Conservation (phyloP, 257 asterid genomes). For the Scutellaria barbata region DNA sequence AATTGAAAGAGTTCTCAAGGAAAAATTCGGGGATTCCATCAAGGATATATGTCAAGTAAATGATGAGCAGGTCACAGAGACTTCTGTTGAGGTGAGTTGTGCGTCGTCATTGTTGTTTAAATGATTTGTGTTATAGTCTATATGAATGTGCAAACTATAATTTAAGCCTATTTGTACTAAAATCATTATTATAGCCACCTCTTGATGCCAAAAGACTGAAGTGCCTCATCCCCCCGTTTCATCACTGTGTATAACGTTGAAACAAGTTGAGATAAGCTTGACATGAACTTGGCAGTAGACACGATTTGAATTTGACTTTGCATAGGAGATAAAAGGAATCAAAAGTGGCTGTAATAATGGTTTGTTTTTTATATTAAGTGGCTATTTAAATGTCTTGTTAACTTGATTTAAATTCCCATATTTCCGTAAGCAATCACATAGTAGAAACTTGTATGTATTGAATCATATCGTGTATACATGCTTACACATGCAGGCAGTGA, state of each 20-base stretch:
- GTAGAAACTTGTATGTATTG: too few relatives aligned
- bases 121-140: background rate
- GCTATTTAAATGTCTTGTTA: background rate
- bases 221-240: background rate
- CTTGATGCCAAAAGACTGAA: background rate
- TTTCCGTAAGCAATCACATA: too few relatives aligned
- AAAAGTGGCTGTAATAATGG: background rate
- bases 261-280: background rate
- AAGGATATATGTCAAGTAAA: conserved; percentile 80
- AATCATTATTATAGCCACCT: background rate
- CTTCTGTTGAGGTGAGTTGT: conserved; percentile 65
- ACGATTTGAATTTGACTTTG: background rate
- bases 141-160: background rate
- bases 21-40: conserved; percentile 81
- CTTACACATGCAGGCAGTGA: conserved; percentile 64
- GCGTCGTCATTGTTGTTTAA: background rate
- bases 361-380: background rate
- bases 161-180: background rate
- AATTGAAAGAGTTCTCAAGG: conserved; percentile 81
- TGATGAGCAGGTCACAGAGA: conserved; percentile 47
- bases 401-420: too few relatives aligned
- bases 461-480: too few relatives aligned
- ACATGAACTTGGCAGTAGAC: background rate
- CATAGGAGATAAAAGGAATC: background rate
- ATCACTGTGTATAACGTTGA: background rate